Percentiles rank a stretch among this genome's conserved stretches.
Evolutionary conservation across 208 protist species (phyloP).

Genomic region (Acanthamoeba lenticulata): DNA sequence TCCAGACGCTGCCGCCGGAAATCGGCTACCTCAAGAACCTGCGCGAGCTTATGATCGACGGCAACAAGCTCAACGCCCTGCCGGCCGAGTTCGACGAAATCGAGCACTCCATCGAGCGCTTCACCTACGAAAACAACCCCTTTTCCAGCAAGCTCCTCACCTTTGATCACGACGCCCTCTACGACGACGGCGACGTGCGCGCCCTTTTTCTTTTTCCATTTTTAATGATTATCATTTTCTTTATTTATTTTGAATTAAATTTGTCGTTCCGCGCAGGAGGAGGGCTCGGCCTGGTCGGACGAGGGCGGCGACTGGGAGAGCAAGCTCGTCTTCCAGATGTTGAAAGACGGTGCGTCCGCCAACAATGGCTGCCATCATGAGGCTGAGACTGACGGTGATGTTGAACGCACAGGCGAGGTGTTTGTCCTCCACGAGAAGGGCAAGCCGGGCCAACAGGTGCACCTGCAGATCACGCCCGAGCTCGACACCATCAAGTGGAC

Average conservation of each 20-base stretch:
- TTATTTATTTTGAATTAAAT: neutral
- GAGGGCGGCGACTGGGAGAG: constrained; percentile 56
- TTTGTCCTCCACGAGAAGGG: constrained; percentile 31
- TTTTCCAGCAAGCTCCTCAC: constrained; percentile 44
- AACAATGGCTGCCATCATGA: too few relatives aligned
- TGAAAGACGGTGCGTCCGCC: neutral
- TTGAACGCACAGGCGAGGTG: neutral
- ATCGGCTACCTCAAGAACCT: constrained; percentile 38
- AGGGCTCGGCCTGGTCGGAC: constrained; percentile 1
- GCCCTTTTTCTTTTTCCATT: too few relatives aligned
- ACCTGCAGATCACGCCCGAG: constrained; percentile 24
- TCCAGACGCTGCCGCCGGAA: constrained; percentile 13
- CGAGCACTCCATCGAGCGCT: neutral
- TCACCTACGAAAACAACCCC: constrained; percentile 64
- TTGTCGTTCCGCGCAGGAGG: neutral
- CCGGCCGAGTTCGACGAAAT: constrained; percentile 63
- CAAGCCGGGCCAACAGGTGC: neutral
- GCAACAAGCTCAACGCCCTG: constrained; percentile 59
- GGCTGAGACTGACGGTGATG: too few relatives aligned
- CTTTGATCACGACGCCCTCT: constrained; percentile 10
- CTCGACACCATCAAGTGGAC: constrained; percentile 41
- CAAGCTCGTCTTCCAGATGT: constrained; percentile 53
- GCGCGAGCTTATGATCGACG: constrained; percentile 43
- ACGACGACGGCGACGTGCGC: neutral
- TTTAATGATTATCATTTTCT: too few relatives aligned